Evolutionary conservation across 768 basidiomycete species (phyloP).

Genomic region (Trichaptum fuscoviolaceum): DNA sequence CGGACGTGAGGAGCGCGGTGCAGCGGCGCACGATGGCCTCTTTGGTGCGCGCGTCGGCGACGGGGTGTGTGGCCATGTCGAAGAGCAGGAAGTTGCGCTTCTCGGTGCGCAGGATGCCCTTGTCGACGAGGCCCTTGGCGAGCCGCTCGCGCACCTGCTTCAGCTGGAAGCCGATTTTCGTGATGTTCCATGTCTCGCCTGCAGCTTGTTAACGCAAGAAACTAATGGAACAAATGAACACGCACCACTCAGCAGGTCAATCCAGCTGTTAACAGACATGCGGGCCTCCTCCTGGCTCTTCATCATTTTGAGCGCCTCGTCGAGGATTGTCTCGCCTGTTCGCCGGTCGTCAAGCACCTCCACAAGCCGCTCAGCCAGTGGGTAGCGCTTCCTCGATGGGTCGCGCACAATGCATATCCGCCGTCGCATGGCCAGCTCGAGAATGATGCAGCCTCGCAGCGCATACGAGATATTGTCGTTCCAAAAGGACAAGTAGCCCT

Average conservation of each 20-base stretch:
- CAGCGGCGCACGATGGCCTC: conserved; percentile 76
- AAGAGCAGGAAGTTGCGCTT: conserved; percentile 98
- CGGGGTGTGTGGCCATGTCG: conserved; percentile 99
- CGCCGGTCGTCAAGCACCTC: conserved; percentile 90
- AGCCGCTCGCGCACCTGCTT: conserved; percentile 98
- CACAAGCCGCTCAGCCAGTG: conserved; percentile 76
- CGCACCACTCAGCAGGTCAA: conserved; percentile 90
- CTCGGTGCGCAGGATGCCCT: conserved; percentile 97
- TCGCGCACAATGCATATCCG: conserved; percentile 90
- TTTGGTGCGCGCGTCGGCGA: conserved; percentile 89
- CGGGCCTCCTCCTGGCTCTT: conserved; percentile 57
- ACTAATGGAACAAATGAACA: conserved; percentile 14
- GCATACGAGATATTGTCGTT: conserved; percentile 99
- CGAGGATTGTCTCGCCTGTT: conserved; percentile 94
- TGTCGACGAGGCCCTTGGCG: conserved; percentile 95
- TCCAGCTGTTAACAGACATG: conserved; percentile 86
- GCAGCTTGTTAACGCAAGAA: conserved; percentile 8
- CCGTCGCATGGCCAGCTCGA: conserved; percentile 92
- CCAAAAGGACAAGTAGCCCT: conserved; percentile 98
- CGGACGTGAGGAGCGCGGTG: conserved; percentile 72
- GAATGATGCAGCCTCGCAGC: conserved; percentile 94
- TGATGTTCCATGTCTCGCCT: conserved; percentile 99
- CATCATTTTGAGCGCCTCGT: conserved; percentile 96
- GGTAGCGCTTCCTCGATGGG: conserved; percentile 64
- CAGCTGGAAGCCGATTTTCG: conserved; percentile 99